These are phyloP conservation scores for Neckera pumila DNA, from an alignment of 225 moss, liverwort and hornwort genomes.

Conservation along the genomic window DNA sequence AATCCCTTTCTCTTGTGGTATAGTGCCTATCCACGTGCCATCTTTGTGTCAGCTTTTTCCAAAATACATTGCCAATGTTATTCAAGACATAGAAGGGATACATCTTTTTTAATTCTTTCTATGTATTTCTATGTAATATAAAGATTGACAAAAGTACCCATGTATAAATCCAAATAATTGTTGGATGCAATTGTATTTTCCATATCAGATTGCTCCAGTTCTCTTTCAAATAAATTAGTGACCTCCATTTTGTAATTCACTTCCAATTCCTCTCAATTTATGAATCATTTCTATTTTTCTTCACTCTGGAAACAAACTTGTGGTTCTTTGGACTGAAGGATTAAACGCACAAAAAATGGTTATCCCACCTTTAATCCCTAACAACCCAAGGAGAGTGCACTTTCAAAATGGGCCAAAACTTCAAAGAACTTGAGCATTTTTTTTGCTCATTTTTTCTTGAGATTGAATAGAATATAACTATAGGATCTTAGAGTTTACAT, in stretches of 20 bases:
- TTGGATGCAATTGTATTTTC: not conserved
- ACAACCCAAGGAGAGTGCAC: no score
- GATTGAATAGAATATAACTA: no score
- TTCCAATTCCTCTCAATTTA: not conserved
- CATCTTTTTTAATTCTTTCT: not conserved
- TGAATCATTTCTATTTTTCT: not conserved
- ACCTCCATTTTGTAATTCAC: not conserved
- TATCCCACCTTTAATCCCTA: no score
- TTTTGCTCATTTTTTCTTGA: no score
- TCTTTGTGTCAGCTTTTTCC: not conserved
- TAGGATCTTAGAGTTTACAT: no score
- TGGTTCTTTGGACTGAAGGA: not conserved
- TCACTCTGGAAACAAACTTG: rapidly evolving
- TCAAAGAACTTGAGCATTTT: no score
- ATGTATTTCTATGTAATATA: not conserved
- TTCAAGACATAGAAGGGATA: not conserved
- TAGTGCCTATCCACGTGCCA: not conserved
- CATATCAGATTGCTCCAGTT: rapidly evolving
- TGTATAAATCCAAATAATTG: not conserved
- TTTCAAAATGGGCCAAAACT: no score
- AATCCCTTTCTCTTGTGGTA: no score
- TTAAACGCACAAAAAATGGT: no score
- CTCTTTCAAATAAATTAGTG: not conserved
- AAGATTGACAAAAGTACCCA: rapidly evolving
- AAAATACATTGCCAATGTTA: not conserved